phyloP scores from a whole-genome alignment of 2,329 filamentous ascomycete genomes.

The Ophiostoma ulmi region DNA sequence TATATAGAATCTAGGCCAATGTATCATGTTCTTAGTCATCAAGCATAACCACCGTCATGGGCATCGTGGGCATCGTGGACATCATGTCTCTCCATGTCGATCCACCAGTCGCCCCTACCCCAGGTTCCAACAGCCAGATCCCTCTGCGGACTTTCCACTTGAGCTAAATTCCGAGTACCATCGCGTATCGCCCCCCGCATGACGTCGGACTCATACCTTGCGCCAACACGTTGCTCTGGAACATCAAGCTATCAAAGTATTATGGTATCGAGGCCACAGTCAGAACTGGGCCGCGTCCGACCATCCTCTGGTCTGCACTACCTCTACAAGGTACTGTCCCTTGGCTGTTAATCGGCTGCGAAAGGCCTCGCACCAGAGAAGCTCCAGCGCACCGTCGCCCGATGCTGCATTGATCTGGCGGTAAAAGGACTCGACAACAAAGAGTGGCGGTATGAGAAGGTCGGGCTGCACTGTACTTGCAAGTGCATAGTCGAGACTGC shows the following conservation, averaged over 20 bases:
- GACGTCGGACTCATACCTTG: too few relatives aligned
- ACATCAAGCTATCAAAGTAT: too few relatives aligned
- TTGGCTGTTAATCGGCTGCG: conserved; percentile 37
- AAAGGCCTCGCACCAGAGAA: conserved; percentile 47
- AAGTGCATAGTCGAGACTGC: conserved; percentile 46
- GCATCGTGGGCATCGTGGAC: background rate
- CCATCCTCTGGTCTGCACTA: conserved; percentile 40
- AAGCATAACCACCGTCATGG: background rate
- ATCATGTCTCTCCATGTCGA: too few relatives aligned
- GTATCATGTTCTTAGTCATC: conserved; percentile 4
- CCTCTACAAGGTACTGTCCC: conserved; percentile 40
- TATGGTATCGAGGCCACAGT: background rate
- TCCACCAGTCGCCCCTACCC: background rate
- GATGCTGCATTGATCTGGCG: conserved; percentile 37
- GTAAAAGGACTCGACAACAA: conserved; percentile 42
- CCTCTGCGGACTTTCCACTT: background rate
- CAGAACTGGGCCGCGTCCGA: conserved; percentile 31
- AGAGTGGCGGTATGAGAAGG: conserved; percentile 42
- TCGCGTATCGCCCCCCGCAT: too few relatives aligned
- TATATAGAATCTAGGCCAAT: background rate
- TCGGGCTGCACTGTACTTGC: conserved; percentile 44
- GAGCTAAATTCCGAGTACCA: background rate
- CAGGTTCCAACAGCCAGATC: background rate
- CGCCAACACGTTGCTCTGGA: too few relatives aligned
- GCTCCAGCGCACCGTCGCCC: conserved; percentile 42